Conservation (phyloP, 768 basidiomycete species). For the Lentinula sp. region DNA sequence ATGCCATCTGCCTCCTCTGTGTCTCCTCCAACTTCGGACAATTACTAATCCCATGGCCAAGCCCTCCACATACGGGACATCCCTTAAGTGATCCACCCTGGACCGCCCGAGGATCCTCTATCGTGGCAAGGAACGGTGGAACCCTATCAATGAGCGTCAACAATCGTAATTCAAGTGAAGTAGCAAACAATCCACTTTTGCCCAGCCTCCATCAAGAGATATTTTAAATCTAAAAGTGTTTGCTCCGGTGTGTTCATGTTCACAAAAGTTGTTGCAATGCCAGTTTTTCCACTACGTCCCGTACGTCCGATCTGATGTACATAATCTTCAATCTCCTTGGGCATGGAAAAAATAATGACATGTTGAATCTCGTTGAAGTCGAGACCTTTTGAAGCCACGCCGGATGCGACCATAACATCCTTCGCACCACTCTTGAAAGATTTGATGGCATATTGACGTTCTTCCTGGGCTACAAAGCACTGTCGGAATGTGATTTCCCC, state of each 20-base stretch:
- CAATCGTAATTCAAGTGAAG: neutral
- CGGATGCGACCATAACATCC: conserved; percentile 99
- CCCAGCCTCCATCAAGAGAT: conserved; percentile 92
- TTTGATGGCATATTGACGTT: conserved; percentile 97
- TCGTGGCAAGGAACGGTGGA: conserved; percentile 83
- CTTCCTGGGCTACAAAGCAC: conserved; percentile 75
- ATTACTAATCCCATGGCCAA: conserved; percentile 90
- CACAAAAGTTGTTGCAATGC: conserved; percentile 97
- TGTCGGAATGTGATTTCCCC: neutral
- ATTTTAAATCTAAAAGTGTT: conserved; percentile 94
- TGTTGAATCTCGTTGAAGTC: conserved; percentile 99
- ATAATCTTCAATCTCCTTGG: conserved; percentile 99
- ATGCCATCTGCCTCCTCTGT: conserved; percentile 85
- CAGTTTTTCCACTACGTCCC: conserved; percentile 95
- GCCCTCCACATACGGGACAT: conserved; percentile 96
- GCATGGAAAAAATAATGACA: conserved; percentile 99
- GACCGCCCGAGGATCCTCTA: conserved; percentile 85
- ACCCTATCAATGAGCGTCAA: conserved; percentile 48
- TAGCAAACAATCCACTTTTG: conserved; percentile 72
- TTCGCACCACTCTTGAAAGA: conserved; percentile 97
- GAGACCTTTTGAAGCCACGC: conserved; percentile 95
- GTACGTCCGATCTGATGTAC: conserved; percentile 99
- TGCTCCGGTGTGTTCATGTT: conserved; percentile 98
- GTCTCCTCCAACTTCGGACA: conserved; percentile 96
- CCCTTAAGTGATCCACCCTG: conserved; percentile 78